These are phyloP conservation scores for Micractinium sp. DNA, from an alignment of 139 green algal genomes.

Conservation along the genomic window DNA sequence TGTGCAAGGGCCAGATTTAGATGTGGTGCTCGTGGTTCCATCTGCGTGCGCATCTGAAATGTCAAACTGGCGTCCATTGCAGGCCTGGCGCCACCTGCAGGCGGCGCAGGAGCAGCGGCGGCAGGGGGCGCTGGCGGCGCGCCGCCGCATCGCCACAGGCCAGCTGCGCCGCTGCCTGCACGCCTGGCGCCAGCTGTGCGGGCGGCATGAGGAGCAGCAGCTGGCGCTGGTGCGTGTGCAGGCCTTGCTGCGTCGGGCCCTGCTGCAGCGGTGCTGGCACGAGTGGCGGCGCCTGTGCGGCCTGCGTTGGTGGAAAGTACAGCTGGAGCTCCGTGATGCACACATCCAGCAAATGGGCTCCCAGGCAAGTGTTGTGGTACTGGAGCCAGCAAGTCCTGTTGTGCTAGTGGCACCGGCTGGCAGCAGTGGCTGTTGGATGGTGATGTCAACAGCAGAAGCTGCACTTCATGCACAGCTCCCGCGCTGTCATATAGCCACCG, in stretches of 20 bases:
- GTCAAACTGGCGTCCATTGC: background rate
- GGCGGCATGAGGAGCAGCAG: background rate
- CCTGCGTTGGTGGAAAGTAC: slow-evolving; percentile 74
- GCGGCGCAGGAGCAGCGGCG: background rate
- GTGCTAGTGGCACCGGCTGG: too few relatives aligned
- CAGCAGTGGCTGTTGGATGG: too few relatives aligned
- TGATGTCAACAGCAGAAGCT: too few relatives aligned
- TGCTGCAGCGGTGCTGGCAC: slow-evolving; percentile 18
- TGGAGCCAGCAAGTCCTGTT: too few relatives aligned
- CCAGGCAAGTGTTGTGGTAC: background rate
- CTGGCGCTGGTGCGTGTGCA: background rate
- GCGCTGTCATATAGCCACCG: too few relatives aligned
- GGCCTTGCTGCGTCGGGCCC: background rate
- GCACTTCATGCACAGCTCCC: too few relatives aligned
- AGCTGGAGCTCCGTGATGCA: slow-evolving; percentile 61
- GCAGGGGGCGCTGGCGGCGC: background rate
- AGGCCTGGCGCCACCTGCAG: slow-evolving; percentile 21
- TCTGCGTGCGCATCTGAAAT: too few relatives aligned
- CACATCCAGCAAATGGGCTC: slow-evolving; percentile 54
- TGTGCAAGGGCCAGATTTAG: background rate
- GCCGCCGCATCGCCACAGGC: background rate
- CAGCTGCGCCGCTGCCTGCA: slow-evolving; percentile 29
- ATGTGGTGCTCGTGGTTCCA: background rate
- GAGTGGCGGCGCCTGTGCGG: slow-evolving; percentile 43
- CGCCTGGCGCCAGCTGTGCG: slow-evolving; percentile 10